A percentile compares a stretch with the other conserved stretches of the same genome.
phyloP scores from a whole-genome alignment of 805 yeast species.

The Teunomyces funiuensis region DNA sequence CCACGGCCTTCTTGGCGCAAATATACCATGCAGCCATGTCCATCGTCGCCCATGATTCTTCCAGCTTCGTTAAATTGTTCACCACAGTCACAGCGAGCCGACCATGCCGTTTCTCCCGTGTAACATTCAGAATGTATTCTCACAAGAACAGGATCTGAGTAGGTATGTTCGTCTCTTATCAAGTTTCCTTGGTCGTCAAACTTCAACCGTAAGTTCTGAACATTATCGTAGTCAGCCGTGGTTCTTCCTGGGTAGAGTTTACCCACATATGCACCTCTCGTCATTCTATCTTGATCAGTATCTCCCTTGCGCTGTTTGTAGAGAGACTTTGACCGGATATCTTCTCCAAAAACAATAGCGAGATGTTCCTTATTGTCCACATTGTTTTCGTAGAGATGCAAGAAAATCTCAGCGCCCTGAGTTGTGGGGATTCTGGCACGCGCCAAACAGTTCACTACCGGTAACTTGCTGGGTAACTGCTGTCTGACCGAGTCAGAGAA shows the following conservation, averaged over 20 bases:
- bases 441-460: conserved; percentile 82
- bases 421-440: conserved; percentile 97
- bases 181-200: conserved; percentile 36
- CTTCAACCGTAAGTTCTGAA: conserved; percentile 20
- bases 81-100: conserved; percentile 98
- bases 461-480: conserved; percentile 56
- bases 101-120: conserved; percentile 99
- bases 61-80: conserved; percentile 99
- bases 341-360: conserved; percentile 95
- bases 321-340: conserved; percentile 74
- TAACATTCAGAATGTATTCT: conserved; percentile 97
- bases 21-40: conserved; percentile 93
- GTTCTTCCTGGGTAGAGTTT: conserved; percentile 82
- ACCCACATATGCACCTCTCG: conserved; percentile 97
- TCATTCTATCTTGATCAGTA: conserved; percentile 90
- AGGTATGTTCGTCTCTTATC: conserved; percentile 21
- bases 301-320: conserved; percentile 65
- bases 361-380: conserved; percentile 90
- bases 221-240: conserved; percentile 59
- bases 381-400: conserved; percentile 85
- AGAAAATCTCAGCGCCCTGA: conserved; percentile 87
- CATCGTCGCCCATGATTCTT: conserved; percentile 79
- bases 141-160: conserved; percentile 56
- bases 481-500: conserved; percentile 25
- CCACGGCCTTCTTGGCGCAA: conserved; percentile 98